Evolutionary conservation across 2,329 filamentous ascomycete genomes (phyloP), one percentile per base, ranked within the genome.

Genomic region (Sarocladium brachiariae): DNA sequence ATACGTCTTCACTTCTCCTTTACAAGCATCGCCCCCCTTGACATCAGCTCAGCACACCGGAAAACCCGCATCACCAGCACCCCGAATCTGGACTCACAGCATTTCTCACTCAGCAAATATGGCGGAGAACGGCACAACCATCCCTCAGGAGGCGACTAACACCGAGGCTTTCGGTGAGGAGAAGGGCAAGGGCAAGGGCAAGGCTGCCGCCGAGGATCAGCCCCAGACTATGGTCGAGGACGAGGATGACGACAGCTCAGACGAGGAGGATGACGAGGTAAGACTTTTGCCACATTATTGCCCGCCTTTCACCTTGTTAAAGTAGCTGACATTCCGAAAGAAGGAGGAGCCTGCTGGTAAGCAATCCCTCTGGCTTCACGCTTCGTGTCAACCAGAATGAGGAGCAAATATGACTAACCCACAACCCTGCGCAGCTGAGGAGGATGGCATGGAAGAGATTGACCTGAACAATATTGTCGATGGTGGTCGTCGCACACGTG

Each of bases 171-270:
- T 66, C 55, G 65, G 77, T 54, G 76, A 81, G 62, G 72, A 75
- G 68, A 95, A 95, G 78, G 89, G 88, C 70, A 96, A 96, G 78
- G 89, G 89, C 74, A 96, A 96, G 78, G 89, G 89, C 74, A 96
- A 96, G 77, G 78, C 81, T 47, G 65, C 73, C 48, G 69, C 71
- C 57, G 70, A 78, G 54, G 65, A 77, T 53, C 65, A 69, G 50
- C 67, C 68, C 50, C 71, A 81, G 63, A 76, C 77, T 63, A 87
- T 89, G 80, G 86, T 85, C 39, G 86, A 89, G 59, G 86, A 86
- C 27, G 81, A 89, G 2, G 86, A 88, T 25, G 84, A 84, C 19
- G 81, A 77, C 46, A 31, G 24, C 37, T 78, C 76, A 18, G 79
- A 78, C 51, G 72, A 73, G 19, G 70, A 80, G 58, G 80, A 67